A percentile compares a stretch with the other conserved stretches of the same genome.
Conservation (phyloP, 2,329 filamentous ascomycete species). For the Chaetomiaceae sp. region DNA sequence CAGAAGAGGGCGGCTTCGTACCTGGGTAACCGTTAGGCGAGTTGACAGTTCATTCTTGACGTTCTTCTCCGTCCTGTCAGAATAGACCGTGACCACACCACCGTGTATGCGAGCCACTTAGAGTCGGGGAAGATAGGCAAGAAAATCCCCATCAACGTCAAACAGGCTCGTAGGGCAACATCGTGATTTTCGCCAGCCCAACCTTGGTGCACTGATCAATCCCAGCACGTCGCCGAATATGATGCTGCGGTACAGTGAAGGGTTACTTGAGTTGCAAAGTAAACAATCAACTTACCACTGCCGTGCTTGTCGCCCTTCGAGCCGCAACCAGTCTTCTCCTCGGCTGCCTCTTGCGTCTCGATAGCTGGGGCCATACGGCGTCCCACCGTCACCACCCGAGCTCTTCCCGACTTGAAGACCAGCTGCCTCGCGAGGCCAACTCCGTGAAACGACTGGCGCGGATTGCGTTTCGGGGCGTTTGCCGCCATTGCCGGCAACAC, state of each 20-base stretch:
- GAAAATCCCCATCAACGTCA: neutral
- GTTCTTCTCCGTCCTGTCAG: neutral
- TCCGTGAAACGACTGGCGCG: conserved; percentile 1
- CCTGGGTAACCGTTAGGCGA: neutral
- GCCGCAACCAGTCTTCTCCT: neutral
- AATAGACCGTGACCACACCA: conserved; percentile 3
- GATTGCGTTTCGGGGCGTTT: too few relatives aligned
- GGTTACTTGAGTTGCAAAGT: too few relatives aligned
- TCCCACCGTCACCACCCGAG: conserved; percentile 5
- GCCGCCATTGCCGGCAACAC: too few relatives aligned
- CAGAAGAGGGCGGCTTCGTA: neutral
- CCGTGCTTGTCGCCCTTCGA: neutral
- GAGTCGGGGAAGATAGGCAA: conserved; percentile 5
- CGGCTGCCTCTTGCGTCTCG: neutral
- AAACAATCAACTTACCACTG: neutral
- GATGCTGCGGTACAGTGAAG: too few relatives aligned
- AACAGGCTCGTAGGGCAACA: neutral
- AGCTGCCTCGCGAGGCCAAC: conserved; percentile 7
- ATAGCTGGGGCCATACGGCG: neutral
- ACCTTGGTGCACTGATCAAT: too few relatives aligned
- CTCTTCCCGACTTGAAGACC: neutral
- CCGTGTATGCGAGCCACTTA: neutral
- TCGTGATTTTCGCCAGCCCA: too few relatives aligned
- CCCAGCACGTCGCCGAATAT: too few relatives aligned
- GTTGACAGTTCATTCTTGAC: too few relatives aligned